Conservation (phyloP, 192 early-diverging fungal genomes). For the Lunasporangiospora selenospora region DNA sequence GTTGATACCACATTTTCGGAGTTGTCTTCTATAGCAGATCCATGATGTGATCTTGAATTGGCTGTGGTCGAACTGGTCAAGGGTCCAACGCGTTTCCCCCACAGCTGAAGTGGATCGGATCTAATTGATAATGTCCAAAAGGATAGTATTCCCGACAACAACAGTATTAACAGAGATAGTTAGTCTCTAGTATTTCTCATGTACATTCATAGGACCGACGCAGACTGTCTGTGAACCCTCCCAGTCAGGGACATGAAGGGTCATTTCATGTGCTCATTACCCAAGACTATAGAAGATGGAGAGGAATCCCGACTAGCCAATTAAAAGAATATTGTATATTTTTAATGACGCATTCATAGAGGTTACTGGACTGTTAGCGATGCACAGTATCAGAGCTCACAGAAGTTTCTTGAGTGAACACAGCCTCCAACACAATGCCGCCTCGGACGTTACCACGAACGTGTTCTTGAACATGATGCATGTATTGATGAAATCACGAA, state of each 20-base stretch:
- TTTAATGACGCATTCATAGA: background rate
- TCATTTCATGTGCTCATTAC: slow-evolving; percentile 48
- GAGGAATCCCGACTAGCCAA: slow-evolving; percentile 80
- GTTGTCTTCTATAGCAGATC: slow-evolving; percentile 59
- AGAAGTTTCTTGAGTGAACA: background rate
- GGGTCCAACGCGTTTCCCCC: slow-evolving; percentile 26
- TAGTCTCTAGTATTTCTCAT: background rate
- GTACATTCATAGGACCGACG: background rate
- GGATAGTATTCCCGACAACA: background rate
- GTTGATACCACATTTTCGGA: slow-evolving; percentile 72
- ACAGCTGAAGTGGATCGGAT: slow-evolving; percentile 35
- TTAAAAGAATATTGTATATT: background rate
- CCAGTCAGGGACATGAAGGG: background rate
- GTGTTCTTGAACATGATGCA: slow-evolving; percentile 85
- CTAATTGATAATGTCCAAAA: background rate
- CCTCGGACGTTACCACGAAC: slow-evolving; percentile 63
- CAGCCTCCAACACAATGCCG: background rate
- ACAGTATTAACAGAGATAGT: background rate
- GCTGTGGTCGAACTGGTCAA: slow-evolving; percentile 4
- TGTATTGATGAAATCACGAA: too few species aligned
- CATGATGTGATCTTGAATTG: slow-evolving; percentile 12
- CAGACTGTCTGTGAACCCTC: slow-evolving; percentile 3
- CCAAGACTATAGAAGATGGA: slow-evolving; percentile 91
- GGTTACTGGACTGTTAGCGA: background rate
- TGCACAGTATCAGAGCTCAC: too few species aligned